These are phyloP conservation scores for Tuber aestivum DNA, from an alignment of 495 filamentous ascomycete species.

Conservation along the genomic window DNA sequence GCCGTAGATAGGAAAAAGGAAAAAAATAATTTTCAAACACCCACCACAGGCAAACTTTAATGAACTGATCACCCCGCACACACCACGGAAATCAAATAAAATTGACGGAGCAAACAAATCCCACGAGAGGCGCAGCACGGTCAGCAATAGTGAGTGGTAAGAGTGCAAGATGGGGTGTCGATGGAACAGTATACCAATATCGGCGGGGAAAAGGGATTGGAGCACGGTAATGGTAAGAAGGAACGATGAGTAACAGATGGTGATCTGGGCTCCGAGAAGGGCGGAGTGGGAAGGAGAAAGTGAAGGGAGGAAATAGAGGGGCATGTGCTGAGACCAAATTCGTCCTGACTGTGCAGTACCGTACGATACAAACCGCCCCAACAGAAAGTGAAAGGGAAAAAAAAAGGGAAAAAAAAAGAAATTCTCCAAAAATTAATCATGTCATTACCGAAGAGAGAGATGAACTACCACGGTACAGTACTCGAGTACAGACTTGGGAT, in stretches of 20 bases:
- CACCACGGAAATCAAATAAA: neutral
- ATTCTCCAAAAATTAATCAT: neutral
- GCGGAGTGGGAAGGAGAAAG: neutral
- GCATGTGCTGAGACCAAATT: neutral
- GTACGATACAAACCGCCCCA: neutral
- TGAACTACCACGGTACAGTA: neutral
- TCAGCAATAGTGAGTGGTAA: neutral
- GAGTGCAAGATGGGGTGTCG: neutral
- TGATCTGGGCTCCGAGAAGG: neutral
- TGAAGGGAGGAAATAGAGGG: neutral
- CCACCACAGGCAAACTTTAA: conserved; percentile 5
- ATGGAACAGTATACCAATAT: neutral
- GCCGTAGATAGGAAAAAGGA: conserved; percentile 2
- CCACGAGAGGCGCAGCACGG: neutral
- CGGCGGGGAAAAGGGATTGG: neutral
- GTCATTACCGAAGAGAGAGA: neutral
- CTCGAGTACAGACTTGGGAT: neutral
- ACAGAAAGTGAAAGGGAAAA: neutral
- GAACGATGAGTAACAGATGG: neutral
- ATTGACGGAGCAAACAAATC: neutral
- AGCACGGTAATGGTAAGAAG: neutral
- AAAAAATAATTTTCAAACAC: neutral
- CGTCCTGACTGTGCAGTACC: neutral
- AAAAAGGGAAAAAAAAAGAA: neutral
- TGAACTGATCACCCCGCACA: neutral